A percentile compares a stretch with the other conserved stretches of the same genome.
phyloP scores from a whole-genome alignment of 495 filamentous ascomycete species.

The Talaromyces proteolyticus region DNA sequence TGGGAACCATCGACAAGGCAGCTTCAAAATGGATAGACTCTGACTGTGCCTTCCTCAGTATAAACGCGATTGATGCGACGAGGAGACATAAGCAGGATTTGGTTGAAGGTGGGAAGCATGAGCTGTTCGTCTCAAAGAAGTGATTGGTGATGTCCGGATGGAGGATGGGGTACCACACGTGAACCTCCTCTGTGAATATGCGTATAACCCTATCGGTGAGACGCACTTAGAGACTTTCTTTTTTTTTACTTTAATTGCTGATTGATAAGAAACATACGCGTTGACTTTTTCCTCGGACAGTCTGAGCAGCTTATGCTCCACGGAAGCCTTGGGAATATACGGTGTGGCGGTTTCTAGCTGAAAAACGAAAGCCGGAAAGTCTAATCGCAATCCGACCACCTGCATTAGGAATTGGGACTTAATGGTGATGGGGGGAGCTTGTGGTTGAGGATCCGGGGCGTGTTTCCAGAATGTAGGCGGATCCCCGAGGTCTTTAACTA shows the following conservation, averaged over 20 bases:
- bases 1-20: conserved; percentile 1
- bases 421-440: not conserved
- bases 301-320: not conserved
- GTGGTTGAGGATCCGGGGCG: not conserved
- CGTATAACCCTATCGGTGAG: not conserved
- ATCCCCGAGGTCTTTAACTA: not conserved
- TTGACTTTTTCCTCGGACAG: not conserved
- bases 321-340: not conserved
- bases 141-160: not conserved
- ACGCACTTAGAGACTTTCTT: not conserved
- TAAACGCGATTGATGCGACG: not conserved
- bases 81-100: conserved; percentile 2
- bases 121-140: conserved; percentile 1
- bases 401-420: not conserved
- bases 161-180: not conserved
- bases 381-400: not conserved
- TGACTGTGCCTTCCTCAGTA: not conserved
- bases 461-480: conserved; percentile 1
- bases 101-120: not conserved
- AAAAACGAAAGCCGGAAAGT: not conserved
- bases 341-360: not conserved
- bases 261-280: not conserved
- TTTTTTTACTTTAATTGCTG: not conserved
- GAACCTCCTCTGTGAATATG: not conserved
- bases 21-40: not conserved